phyloP scores from a whole-genome alignment of 495 filamentous ascomycete species.

The Penicillium malachiteum region DNA sequence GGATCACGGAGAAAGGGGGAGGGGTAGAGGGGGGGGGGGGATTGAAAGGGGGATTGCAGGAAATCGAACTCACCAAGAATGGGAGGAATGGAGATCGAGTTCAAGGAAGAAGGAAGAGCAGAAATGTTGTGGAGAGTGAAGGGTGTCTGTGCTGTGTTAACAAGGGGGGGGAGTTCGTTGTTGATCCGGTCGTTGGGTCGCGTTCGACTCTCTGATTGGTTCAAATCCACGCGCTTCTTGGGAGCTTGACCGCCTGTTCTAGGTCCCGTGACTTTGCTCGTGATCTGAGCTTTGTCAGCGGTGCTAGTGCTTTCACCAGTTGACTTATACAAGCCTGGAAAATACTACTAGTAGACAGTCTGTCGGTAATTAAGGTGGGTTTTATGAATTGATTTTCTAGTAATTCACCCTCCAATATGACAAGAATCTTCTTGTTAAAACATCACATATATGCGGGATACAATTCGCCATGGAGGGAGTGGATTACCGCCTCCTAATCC shows the following conservation, averaged over 20 bases:
- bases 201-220: conserved; percentile 40
- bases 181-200: conserved; percentile 45
- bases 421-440: too few species aligned
- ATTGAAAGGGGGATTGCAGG: conserved; percentile 4
- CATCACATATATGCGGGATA: too few species aligned
- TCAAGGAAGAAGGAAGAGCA: conserved; percentile 20
- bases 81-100: conserved; percentile 29
- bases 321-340: too few species aligned
- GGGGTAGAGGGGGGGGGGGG: conserved; percentile 14
- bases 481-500: background rate
- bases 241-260: conserved; percentile 24
- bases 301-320: too few species aligned
- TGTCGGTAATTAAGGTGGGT: too few species aligned
- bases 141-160: conserved; percentile 32
- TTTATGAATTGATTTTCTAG: too few species aligned
- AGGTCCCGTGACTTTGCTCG: conserved; percentile 14
- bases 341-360: too few species aligned
- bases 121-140: conserved; percentile 31
- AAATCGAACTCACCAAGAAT: conserved; percentile 28
- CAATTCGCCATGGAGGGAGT: too few species aligned
- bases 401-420: too few species aligned
- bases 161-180: conserved; percentile 33
- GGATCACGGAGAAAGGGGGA: conserved; percentile 17
- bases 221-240: conserved; percentile 9
- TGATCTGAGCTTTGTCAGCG: too few species aligned